Evolutionary conservation across 805 yeast species (phyloP), one percentile per base, ranked within the genome.

Genomic region (Wickerhamomyces alni): DNA sequence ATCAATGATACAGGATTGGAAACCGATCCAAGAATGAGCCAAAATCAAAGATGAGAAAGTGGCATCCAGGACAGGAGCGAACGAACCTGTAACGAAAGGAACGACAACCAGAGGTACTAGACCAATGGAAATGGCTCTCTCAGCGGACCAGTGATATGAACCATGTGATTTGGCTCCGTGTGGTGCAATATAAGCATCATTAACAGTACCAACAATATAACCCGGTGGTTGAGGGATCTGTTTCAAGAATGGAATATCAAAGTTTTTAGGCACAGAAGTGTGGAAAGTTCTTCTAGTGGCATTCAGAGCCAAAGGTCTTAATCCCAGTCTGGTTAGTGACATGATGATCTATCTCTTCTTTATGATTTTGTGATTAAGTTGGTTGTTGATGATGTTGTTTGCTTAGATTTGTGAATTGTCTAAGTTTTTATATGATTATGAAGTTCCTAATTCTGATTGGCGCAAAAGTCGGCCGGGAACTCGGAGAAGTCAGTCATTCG

Each of bases 101-200:
- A 80, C 66, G 30, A 82, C 72, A 22, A 80, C 71, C 44, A 91
- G 66, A 25, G 99, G 99, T 18, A 87, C 72, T 59, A 89, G 67
- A 10, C 81, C 77, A 15, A 82, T 60, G 4, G 94, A 72, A 27
- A 87, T 65, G 5, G 76, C 54, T 51, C 86, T 77, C 70, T 91
- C 99, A 52, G 81, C 80, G n/a, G 85, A 69, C 99, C 99, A 91
- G 69, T 89, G 98, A 60, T 77, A 74, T 18, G 94, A 84, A 35
- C 98, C 97, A 55, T 87, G 89, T 37, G 69, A 56, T 48, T 70
- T 75, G 54, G 75, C 69, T 5, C 80, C 59, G 30, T 69, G 62
- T 30, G 97, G 97, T 13, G 77, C 66, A 26, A 67, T 65, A 54
- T 72, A 83, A 13, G 98, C 88, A 46, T 93, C 98, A 62, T 91